Base-by-base conservation (phyloP, 495 filamentous ascomycete genomes). In the Hyaloscypha bicolor region DNA sequence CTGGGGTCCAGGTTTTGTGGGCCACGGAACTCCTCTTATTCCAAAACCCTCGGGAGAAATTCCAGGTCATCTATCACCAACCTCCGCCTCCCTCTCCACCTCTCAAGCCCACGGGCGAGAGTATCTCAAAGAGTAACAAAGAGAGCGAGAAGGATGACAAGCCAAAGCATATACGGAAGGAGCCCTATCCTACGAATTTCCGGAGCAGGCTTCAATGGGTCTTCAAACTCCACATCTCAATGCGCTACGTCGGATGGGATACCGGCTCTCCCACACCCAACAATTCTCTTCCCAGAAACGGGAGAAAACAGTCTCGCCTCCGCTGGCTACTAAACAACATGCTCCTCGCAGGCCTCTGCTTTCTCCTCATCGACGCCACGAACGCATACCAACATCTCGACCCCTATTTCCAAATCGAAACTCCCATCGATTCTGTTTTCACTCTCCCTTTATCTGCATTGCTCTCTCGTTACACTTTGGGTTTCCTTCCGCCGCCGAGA, bases 401-500 rank as follows among this genome's bases (percentile, higher is more conserved):
- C 32, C 61, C 45, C 21, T 63, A 63, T 55, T 63, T 63, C 61
- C 61, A 63, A 5, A 37, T 63, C 61, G 45, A 62, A 19, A 42
- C n/a, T 9, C 48, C 35, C 4, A 62, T 62, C 21, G n/a, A 48
- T 62, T 8, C 31, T 9, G 33, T 4, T 22, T 51, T 55, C 16
- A 45, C 61, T 16, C 61, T 19, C 12, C 25, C 4, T 37, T 42
- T 63, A n/a, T n/a, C 14, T n/a, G 11, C 29, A 4, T 63, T 55
- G 12, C 30, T 55, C 2, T 2, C 1, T 6, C 12, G 29, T 37
- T 39, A 55, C 16, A 9, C 25, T 19, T 55, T 37, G 22, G 11
- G 6, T n/a, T 55, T 35, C 9, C 30, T 63, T n/a, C 22, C 48
- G 6, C 61, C 61, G 4, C 25, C 25, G 32, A 25, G 45, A 25